Base-by-base conservation (phyloP, 2,329 filamentous ascomycete species). In the Pseudogymnoascus sp. region DNA sequence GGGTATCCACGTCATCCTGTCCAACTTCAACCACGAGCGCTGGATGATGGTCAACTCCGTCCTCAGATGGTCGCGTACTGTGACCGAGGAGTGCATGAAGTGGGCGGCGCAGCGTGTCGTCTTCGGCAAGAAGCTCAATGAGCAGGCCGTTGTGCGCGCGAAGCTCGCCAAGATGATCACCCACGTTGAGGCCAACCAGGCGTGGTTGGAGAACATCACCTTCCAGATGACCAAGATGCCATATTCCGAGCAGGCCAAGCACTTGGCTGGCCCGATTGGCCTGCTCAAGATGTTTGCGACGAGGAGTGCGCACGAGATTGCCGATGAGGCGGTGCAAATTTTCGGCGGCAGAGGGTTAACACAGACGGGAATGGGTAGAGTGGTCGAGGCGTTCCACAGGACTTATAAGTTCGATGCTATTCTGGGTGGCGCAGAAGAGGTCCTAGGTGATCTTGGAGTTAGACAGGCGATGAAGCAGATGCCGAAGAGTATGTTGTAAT, bases 81-180 rank as follows among this genome's bases (percentile, higher is more conserved):
- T 93, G 12, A 86, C 91, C 11, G 90, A 96, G 74, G 91, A 96
- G 73, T 93, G 86, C 70, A 78, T 96, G 67, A 95, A 95, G 75
- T 96, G 92, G 91, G 82, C 86, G 34, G 91, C 95, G 78, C 92
- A 96, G 77, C 86, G 91, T 60, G 80, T 92, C 26, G 90, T 96
- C 68, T 95, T 95, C 73, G 85, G 85, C 72, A 93, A 93, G 80
- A 86, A 86, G 29, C 81, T 96, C 42, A 88, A 93, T 68, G 86
- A 91, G 71, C 90, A 96, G 72, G 89, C 91, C 23, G 89, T 91
- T 51, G 93, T 96, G 70, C 83, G 87, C 18, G 86, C 90, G 71
- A 96, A 96, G 86, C 84, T 96, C 64, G 91, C 91, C 66, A 90
- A 90, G 73, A 95, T 96, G 90, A 95, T 96, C 68, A 85, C 89